Evolutionary conservation across 306 rosid species (phyloP).

Genomic region (Dalbergia cochinchinensis): DNA sequence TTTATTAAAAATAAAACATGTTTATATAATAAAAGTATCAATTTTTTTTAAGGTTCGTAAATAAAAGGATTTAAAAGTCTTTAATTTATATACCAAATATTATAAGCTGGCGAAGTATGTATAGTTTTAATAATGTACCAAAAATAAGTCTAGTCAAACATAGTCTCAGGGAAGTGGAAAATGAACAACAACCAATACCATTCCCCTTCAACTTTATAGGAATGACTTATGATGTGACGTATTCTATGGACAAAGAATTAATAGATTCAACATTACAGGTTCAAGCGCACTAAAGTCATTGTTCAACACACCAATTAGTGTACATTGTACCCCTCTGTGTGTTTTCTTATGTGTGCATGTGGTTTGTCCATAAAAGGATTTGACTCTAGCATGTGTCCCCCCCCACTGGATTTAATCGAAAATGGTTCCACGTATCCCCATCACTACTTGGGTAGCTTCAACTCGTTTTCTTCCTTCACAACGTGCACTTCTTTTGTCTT

Average conservation of each 20-base stretch:
- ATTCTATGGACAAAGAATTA: background rate
- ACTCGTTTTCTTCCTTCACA: background rate
- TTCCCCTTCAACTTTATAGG: conserved; percentile 18
- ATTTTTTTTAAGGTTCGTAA: background rate
- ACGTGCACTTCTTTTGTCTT: background rate
- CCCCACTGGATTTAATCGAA: background rate
- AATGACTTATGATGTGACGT: conserved; percentile 58
- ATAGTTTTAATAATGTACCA: too few species aligned
- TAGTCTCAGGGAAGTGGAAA: background rate
- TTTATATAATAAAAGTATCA: background rate
- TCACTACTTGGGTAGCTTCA: background rate
- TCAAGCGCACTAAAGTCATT: conserved; percentile 40
- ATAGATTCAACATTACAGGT: conserved; percentile 35
- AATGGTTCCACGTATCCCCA: conserved; percentile 30
- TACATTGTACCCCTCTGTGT: conserved; percentile 44
- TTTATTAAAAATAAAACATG: background rate
- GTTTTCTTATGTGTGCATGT: conserved; percentile 36
- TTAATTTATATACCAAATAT: background rate
- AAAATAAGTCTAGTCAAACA: background rate
- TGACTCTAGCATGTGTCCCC: conserved; percentile 40
- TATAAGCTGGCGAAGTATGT: too few species aligned
- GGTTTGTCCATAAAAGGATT: conserved; percentile 36
- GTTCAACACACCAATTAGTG: conserved; percentile 15
- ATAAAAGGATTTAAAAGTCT: too few species aligned
- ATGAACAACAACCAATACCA: background rate